phyloP scores from a whole-genome alignment of 441 rosid genomes.

The Omphalea diandra region DNA sequence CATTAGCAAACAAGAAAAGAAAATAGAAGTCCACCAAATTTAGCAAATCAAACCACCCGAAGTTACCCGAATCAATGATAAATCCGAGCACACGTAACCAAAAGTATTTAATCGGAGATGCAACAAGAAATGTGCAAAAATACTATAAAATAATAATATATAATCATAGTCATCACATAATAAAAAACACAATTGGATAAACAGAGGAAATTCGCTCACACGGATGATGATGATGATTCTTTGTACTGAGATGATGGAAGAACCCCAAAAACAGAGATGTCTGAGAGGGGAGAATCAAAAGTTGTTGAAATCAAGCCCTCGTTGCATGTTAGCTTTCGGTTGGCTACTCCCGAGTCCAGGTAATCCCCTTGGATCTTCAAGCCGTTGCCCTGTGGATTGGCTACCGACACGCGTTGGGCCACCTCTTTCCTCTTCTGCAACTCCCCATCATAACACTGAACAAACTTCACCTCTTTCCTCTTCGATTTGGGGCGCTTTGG shows the following conservation, averaged over 20 bases:
- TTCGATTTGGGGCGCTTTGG: too few species aligned
- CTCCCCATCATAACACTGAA: too few species aligned
- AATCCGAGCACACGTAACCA: constrained; percentile 4
- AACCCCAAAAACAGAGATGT: constrained; percentile 15
- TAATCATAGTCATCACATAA: too few species aligned
- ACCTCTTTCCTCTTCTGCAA: too few species aligned
- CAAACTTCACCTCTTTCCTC: too few species aligned
- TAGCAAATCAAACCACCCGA: neutral
- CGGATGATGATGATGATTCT: constrained; percentile 22
- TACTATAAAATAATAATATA: too few species aligned
- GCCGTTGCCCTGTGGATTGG: constrained; percentile 32
- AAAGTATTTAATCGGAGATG: too few species aligned
- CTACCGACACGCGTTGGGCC: constrained; percentile 40
- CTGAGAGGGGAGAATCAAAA: constrained; percentile 24
- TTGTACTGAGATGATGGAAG: constrained; percentile 21
- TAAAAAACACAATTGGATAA: too few species aligned
- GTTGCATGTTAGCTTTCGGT: too few species aligned
- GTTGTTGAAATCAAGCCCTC: too few species aligned
- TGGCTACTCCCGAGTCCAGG: constrained; percentile 80
- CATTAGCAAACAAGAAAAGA: neutral
- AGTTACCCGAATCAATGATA: neutral
- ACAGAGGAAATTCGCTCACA: too few species aligned
- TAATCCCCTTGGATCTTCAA: constrained; percentile 38
- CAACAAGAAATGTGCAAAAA: neutral
- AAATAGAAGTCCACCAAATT: neutral